Evolutionary conservation across 164 flowering plant species (phyloP).

Genomic region (Sedum album): DNA sequence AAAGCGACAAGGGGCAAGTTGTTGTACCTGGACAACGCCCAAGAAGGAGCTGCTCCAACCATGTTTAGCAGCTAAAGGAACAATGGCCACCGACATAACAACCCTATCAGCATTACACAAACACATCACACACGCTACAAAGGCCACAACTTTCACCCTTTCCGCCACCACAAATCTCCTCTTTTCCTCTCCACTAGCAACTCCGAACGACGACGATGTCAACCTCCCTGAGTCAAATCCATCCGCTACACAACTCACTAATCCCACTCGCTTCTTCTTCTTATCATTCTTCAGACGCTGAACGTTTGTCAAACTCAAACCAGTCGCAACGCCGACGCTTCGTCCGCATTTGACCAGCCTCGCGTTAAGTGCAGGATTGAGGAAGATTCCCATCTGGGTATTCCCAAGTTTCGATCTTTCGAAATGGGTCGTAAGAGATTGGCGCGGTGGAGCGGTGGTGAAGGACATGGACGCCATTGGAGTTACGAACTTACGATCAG

Average conservation of each 20-base stretch:
- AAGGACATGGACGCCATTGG: conserved; percentile 5
- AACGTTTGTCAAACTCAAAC: conserved; percentile 1
- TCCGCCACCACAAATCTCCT: conserved; percentile 30
- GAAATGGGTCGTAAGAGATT: not conserved
- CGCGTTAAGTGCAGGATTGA: not conserved
- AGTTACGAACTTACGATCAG: not conserved
- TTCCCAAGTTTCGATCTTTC: not conserved
- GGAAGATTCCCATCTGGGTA: not conserved
- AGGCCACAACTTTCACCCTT: conserved; percentile 74
- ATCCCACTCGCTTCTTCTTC: conserved; percentile 3
- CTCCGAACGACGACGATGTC: conserved; percentile 20
- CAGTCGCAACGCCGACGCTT: not conserved
- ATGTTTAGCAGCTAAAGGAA: conserved; percentile 64
- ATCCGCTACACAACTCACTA: conserved; percentile 51
- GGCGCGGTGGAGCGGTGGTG: not conserved
- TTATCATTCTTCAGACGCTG: not conserved
- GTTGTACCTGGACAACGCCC: conserved; percentile 94
- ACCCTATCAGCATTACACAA: conserved; percentile 85
- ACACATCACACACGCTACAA: conserved; percentile 73
- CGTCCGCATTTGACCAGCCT: not conserved
- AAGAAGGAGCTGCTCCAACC: conserved; percentile 87
- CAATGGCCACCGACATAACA: conserved; percentile 91
- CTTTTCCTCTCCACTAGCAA: conserved; percentile 9
- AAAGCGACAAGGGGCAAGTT: not conserved
- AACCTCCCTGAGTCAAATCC: conserved; percentile 45